Base-by-base conservation (phyloP, 371 early-diverging fungal species). In the Lichtheimia hyalospora region DNA sequence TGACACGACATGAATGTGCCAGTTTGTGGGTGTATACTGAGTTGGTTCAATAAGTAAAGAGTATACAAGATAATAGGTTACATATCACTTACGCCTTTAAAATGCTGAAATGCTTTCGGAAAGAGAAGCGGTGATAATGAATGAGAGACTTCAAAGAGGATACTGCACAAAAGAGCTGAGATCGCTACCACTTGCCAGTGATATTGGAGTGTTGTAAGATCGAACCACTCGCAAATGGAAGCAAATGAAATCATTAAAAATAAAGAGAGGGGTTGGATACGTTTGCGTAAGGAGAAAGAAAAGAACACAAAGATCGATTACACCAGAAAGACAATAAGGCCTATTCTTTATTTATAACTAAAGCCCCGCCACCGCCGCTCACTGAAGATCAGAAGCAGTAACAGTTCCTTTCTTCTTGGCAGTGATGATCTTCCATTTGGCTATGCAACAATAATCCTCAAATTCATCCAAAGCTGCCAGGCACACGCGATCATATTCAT, bases 1-100 rank as follows among this genome's bases (percentile, higher is more conserved):
- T 5, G 84, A 75, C 23, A 86, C 78, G 12, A 90, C 83, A 62
- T 93, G 93, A 20, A 94, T 81, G 57, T 83, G 77, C 91, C 91
- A 93, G 75, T 85, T 79, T 40, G 74, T 70, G 27, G 76, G 74
- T 58, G 80, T 79, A 51, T 72, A 75, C 75, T 74, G 60, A 10
- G 18, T 46, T n/a, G 46, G 7, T n/a, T 46, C 10, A 43, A 39
- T 3, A 10, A 13, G 21, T 12, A 28, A 52, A 8, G 25, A 34
- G 34, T 34, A 21, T n/a, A 21, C n/a, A 16, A 16, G 13, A 21
- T n/a, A 46, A 46, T 0, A 10, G 6, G 46, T 46, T 7, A 0
- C 16, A 46, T 46, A 21, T 52, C 10, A 46, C 69, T 70, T 73
- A 78, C 79, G 34, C 83, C 77, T 65, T 77, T 71, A 50, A 90